Base-by-base conservation (phyloP, 2,329 filamentous ascomycete genomes). In the Trichoderma asperellum region DNA sequence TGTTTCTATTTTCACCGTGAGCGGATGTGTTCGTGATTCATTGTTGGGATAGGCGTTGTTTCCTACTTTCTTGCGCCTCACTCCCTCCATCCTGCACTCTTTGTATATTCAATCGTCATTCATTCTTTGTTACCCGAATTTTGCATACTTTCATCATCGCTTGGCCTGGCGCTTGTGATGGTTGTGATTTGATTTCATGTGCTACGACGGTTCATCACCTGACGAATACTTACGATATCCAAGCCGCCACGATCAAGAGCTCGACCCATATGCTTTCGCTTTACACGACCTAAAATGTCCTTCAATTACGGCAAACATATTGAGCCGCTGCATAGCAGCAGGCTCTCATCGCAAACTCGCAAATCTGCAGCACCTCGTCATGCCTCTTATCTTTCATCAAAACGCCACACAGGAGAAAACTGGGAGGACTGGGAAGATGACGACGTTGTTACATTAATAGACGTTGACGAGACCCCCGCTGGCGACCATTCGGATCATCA, bases 401-500 rank as follows among this genome's bases (percentile, higher is more conserved):
- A 73, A 70, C 56, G 52, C 21, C 61, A 53, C n/a, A 34, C 21
- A 52, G 76, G 72, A 60, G 82, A 85, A 16, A 83, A 86, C 10
- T 86, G 85, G 85, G 84, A 86, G 70, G 83, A 86, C 34, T 87
- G 85, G 85, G 82, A 85, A 67, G 84, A 85, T 70, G 83, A 86
- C 61, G 80, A 83, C 53, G 77, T 79, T 35, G 66, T 81, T 27
- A 82, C 82, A 12, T 80, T 80, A 43, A 79, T 81, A 66, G 79
- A 81, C 24, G 74, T 79, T 27, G 77, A 75, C 43, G 79, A 82
- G 68, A 59, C 53, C 3, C 79, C 81, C 68, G 73, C 78, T 52
- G 55, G 49, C 18, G 61, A 57, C 2, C 18, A 55, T 40, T 37
- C 52, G 14, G 53, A 52, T 24, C 40, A 57, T 18, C 65, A 71